A percentile compares a stretch with the other conserved stretches of the same genome.
phyloP scores from a whole-genome alignment of 2,329 filamentous ascomycete genomes.

The Colletotrichum salicis region DNA sequence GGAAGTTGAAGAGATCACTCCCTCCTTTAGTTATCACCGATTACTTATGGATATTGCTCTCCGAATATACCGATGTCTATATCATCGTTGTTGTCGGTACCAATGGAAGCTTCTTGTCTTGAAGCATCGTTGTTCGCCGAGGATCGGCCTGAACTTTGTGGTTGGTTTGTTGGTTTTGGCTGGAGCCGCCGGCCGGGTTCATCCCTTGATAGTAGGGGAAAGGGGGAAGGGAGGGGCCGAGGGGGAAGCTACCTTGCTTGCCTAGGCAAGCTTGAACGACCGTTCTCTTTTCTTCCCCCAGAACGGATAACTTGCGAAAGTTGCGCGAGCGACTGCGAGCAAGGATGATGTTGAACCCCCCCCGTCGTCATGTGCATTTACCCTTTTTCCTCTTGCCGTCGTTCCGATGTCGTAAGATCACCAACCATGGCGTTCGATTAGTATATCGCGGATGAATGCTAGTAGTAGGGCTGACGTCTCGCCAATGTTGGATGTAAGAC shows the following conservation, averaged over 20 bases:
- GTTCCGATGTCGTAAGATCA: not conserved
- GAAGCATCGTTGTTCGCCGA: too few species aligned
- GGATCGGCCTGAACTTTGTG: too few species aligned
- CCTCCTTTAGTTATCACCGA: not conserved
- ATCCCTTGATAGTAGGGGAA: slow-evolving; percentile 7
- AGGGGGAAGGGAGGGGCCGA: not conserved
- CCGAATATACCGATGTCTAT: not conserved
- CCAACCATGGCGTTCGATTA: not conserved
- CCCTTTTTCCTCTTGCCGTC: not conserved
- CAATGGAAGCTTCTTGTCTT: not conserved
- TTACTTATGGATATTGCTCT: not conserved
- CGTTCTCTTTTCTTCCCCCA: not conserved
- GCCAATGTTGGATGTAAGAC: not conserved
- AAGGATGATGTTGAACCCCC: not conserved
- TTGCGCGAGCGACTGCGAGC: not conserved
- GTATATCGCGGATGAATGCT: not conserved
- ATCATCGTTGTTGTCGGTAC: too few species aligned
- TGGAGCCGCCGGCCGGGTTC: not conserved
- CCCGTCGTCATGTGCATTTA: not conserved
- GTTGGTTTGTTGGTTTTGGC: too few species aligned
- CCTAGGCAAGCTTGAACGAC: not conserved
- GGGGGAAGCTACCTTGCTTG: not conserved
- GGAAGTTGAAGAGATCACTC: not conserved
- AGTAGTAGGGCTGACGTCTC: not conserved
- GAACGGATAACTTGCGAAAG: not conserved